Conservation (phyloP, 768 basidiomycete species). For the Lentinula detonsa region DNA sequence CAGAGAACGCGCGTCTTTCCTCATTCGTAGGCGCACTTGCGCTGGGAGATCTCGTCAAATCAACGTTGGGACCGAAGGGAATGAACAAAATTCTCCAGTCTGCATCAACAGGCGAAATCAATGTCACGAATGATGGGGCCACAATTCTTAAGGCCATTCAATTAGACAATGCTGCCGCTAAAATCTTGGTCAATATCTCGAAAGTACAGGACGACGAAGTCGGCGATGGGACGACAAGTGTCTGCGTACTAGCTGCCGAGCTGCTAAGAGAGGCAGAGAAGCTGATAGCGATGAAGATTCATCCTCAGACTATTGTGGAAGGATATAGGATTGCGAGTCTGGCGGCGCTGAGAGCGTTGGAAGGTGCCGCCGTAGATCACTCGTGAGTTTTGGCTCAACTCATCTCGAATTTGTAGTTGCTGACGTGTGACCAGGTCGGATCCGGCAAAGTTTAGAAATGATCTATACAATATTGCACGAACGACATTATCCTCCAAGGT, state of each 20-base stretch:
- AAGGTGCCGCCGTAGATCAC: constrained; percentile 78
- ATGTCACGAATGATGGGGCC: constrained; percentile 97
- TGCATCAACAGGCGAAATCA: constrained; percentile 82
- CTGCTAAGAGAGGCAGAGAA: constrained; percentile 93
- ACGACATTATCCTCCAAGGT: constrained; percentile 97
- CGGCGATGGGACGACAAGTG: constrained; percentile 90
- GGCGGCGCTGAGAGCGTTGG: constrained; percentile 80
- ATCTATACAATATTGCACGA: constrained; percentile 93
- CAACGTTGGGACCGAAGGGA: constrained; percentile 96
- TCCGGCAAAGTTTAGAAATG: constrained; percentile 70
- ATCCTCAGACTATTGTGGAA: constrained; percentile 97
- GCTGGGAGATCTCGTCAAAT: constrained; percentile 96
- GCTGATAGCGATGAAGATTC: constrained; percentile 85
- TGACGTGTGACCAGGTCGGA: constrained; percentile 46
- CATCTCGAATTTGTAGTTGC: background rate
- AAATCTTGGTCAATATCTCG: constrained; percentile 98
- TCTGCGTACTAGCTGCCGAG: constrained; percentile 90
- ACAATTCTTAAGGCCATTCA: constrained; percentile 97
- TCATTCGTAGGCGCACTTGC: constrained; percentile 98
- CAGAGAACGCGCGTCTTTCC: constrained; percentile 95
- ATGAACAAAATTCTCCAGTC: constrained; percentile 99
- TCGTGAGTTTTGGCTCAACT: constrained; percentile 45
- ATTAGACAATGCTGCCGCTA: constrained; percentile 97
- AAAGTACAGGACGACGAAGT: constrained; percentile 99
- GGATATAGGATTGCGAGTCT: constrained; percentile 90